Percentiles rank a stretch among this genome's conserved stretches.
Evolutionary conservation across 495 filamentous ascomycete genomes (phyloP).

Genomic region (Podospora comata): DNA sequence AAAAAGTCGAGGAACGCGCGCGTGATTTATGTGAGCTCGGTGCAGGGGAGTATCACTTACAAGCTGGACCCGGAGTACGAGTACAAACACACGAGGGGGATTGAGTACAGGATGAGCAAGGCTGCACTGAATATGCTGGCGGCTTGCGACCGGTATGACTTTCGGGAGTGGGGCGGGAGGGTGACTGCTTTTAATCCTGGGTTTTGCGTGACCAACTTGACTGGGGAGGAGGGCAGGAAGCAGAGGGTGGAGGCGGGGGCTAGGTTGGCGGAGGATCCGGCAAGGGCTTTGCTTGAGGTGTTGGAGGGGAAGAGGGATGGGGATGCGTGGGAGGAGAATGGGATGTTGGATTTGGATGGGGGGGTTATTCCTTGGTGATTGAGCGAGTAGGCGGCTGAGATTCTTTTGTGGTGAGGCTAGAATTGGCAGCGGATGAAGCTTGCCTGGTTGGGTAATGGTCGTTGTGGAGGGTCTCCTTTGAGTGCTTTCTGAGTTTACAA

Average conservation of each 20-base stretch:
- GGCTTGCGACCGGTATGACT: conserved; percentile 48
- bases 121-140: conserved; percentile 62
- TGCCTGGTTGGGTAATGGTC: too few relatives aligned
- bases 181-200: conserved; percentile 53
- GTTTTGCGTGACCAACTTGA: conserved; percentile 50
- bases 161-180: conserved; percentile 54
- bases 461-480: too few relatives aligned
- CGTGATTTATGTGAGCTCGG: conserved; percentile 45
- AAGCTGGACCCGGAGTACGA: conserved; percentile 26
- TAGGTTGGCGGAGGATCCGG: conserved; percentile 37
- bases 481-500: too few relatives aligned
- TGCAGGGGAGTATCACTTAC: conserved; percentile 31
- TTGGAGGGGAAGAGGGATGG: conserved; percentile 43
- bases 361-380: conserved; percentile 41
- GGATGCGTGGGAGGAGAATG: conserved; percentile 35
- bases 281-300: conserved; percentile 36
- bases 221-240: conserved; percentile 32
- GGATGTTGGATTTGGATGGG: conserved; percentile 36
- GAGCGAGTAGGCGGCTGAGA: not conserved
- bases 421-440: too few relatives aligned
- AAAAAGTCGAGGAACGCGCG: conserved; percentile 41
- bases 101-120: conserved; percentile 54
- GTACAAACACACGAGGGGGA: conserved; percentile 25
- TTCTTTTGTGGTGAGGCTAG: not conserved
- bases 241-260: conserved; percentile 32